Evolutionary conservation across 2,329 filamentous ascomycete genomes (phyloP).

Genomic region (Parasarocladium wereldwijsianum): DNA sequence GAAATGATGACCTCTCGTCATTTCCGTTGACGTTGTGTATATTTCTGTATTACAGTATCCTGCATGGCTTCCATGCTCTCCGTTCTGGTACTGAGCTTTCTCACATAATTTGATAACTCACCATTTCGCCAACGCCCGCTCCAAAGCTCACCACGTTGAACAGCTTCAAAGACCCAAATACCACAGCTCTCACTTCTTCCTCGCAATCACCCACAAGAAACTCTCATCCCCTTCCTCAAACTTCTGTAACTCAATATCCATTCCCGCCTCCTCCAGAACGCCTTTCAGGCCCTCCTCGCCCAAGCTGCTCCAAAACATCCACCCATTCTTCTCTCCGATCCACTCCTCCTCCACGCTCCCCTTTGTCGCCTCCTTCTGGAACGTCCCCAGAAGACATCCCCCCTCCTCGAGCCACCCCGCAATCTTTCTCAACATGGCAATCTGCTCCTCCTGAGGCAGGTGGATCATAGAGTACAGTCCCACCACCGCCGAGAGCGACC

Average conservation of each 20-base stretch:
- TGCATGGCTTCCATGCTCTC: too few relatives aligned
- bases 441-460: slow-evolving; percentile 35
- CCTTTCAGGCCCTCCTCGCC: slow-evolving; percentile 18
- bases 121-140: too few relatives aligned
- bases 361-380: slow-evolving; percentile 17
- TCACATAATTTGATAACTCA: too few relatives aligned
- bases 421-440: slow-evolving; percentile 26
- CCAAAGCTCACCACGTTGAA: too few relatives aligned
- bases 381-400: slow-evolving; percentile 33
- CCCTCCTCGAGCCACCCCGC: slow-evolving; percentile 33
- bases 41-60: too few relatives aligned
- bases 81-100: too few relatives aligned
- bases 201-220: slow-evolving; percentile 26
- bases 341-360: slow-evolving; percentile 18
- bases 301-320: slow-evolving; percentile 29
- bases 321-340: slow-evolving; percentile 22
- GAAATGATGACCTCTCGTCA: too few relatives aligned
- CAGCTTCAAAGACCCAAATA: too few relatives aligned
- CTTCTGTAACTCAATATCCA: slow-evolving; percentile 17
- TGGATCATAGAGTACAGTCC: slow-evolving; percentile 42
- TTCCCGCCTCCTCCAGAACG: slow-evolving; percentile 13
- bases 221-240: slow-evolving; percentile 17
- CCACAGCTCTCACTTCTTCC: too few relatives aligned
- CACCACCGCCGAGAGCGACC: slow-evolving; percentile 30
- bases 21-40: too few relatives aligned